phyloP scores from a whole-genome alignment of 176 grass and related monocot species.

The Eragrostis curvula region DNA sequence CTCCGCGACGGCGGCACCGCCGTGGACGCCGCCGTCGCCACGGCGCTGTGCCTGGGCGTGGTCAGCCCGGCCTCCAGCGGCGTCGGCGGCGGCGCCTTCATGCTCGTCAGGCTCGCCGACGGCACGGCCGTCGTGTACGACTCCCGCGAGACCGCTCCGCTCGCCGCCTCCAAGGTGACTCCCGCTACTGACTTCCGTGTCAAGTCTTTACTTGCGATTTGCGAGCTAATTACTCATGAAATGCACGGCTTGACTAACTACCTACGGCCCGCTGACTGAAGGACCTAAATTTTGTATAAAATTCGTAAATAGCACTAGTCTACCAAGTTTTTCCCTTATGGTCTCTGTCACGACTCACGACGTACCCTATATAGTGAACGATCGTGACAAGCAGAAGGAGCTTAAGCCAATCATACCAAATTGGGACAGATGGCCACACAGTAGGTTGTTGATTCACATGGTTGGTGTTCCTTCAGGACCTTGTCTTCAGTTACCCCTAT shows the following conservation, averaged over 20 bases:
- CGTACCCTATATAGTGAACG: not conserved
- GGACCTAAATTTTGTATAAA: no score
- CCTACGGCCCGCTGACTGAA: no score
- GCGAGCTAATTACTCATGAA: not conserved
- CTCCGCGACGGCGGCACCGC: constrained; percentile 65
- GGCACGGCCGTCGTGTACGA: constrained; percentile 65
- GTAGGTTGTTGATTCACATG: not conserved
- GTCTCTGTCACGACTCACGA: not conserved
- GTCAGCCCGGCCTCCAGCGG: constrained; percentile 95
- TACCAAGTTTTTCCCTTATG: not conserved
- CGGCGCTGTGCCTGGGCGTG: constrained; percentile 79
- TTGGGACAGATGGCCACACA: not conserved
- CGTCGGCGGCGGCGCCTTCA: constrained; percentile 88
- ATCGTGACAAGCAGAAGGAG: not conserved
- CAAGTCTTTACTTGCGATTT: not conserved
- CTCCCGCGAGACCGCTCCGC: constrained; percentile 80
- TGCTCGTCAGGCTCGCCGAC: constrained; percentile 67
- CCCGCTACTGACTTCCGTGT: not conserved
- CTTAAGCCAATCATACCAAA: not conserved
- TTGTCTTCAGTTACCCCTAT: not conserved
- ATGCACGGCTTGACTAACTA: not conserved
- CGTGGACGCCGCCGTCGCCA: constrained; percentile 71
- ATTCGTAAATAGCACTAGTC: no score
- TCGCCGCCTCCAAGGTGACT: constrained; percentile 65
- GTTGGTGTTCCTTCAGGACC: constrained; percentile 14